Base-by-base conservation (phyloP, 2,329 filamentous ascomycete genomes). In the Fusarium sterilihyphosum region DNA sequence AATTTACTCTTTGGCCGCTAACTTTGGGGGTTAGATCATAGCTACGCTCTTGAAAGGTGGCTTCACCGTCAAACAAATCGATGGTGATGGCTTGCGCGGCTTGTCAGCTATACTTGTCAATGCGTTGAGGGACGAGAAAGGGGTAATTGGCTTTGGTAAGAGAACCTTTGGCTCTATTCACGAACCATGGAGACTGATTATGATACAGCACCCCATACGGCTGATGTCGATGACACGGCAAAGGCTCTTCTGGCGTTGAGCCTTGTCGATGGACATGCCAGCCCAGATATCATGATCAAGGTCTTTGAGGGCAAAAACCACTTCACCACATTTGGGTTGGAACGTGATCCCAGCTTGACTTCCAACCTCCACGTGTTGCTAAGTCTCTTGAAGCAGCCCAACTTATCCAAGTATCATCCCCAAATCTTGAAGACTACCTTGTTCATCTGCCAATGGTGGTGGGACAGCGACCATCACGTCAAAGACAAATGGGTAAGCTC, bases 401-500 rank as follows among this genome's bases (percentile, higher is more conserved):
- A 53, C 0, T 1, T 33, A 8, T 18, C 14, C 4, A 17, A 11
- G 11, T 65, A 61, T 4, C 10, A 47, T 3, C 8, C 33, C 2
- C 62, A 61, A 10, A 65, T 65, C 8, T 22, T 53, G 8, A 65
- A 65, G 2, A 11, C 56, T 0, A 61, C 38, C 1, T 12, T 31
- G 2, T 65, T 65, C 16, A 14, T 47, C 5, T 61, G 62, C 14
- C 7, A 13, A 13, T 61, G 38, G 29, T 65, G 62, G 56, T 65
- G 56, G 56, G 24, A 47, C 2, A 65, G 46, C 20, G 62, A 65
- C 33, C 6, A 26, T 26, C 6, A 6, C 1, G 11, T 65, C 12
- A 61, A 61, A 13, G 62, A 65, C 14, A 65, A 65, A 53, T 65
- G 62, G 62, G 62, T 47, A 29, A n/a, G 54, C 8, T 37, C 8